phyloP scores from a whole-genome alignment of 2,329 filamentous ascomycete species.

The Colletotrichum sp. region DNA sequence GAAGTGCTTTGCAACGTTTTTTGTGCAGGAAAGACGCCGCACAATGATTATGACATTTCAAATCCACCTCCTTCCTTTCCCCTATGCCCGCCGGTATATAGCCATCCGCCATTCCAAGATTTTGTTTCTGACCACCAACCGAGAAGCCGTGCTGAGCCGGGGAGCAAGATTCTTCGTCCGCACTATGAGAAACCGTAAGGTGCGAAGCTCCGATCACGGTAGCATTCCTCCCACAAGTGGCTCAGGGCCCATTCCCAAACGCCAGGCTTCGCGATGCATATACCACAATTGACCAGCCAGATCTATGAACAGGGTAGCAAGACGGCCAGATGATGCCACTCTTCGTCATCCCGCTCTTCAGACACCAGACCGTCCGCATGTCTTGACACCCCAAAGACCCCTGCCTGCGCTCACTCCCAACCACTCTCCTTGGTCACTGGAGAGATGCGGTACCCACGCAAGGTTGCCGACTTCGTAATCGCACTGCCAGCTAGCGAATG shows the following conservation, averaged over 20 bases:
- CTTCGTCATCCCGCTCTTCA: conserved; percentile 1
- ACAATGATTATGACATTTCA: conserved; percentile 3
- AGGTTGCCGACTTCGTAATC: conserved; percentile 88
- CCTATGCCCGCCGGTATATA: conserved; percentile 11
- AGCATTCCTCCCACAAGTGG: neutral
- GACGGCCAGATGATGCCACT: neutral
- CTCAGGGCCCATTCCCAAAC: conserved; percentile 18
- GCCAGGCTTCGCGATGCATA: conserved; percentile 27
- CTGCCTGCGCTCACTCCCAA: conserved; percentile 81
- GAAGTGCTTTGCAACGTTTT: neutral
- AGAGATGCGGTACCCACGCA: conserved; percentile 79
- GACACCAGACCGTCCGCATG: conserved; percentile 24
- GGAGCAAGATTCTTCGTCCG: neutral
- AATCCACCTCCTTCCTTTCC: neutral
- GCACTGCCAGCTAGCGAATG: conserved; percentile 81
- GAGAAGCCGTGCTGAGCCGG: neutral
- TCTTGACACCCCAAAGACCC: conserved; percentile 77
- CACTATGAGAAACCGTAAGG: neutral
- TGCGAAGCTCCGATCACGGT: neutral
- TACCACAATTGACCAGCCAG: conserved; percentile 19
- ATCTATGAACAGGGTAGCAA: conserved; percentile 18
- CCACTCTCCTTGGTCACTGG: conserved; percentile 81
- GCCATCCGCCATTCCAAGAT: conserved; percentile 7
- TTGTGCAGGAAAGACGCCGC: neutral
- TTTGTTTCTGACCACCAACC: conserved; percentile 7